Evolutionary conservation across 495 filamentous ascomycete species (phyloP).

Genomic region (Podospora sp.): DNA sequence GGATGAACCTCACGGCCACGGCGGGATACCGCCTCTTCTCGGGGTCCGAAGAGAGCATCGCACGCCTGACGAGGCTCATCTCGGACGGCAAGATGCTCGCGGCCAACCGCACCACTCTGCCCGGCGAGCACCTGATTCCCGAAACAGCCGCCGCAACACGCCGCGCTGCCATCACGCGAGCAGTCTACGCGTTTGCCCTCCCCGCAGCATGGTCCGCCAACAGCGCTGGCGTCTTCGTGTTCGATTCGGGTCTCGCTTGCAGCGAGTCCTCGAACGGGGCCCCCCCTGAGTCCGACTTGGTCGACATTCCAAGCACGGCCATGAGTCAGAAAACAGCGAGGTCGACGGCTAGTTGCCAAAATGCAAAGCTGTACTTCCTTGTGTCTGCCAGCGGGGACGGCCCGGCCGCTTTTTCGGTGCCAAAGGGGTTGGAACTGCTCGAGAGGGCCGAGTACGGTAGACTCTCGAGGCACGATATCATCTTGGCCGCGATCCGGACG

Average conservation of each 20-base stretch:
- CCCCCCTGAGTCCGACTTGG: too few relatives aligned
- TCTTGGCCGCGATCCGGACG: not conserved
- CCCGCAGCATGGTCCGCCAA: not conserved
- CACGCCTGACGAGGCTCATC: not conserved
- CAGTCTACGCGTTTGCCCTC: not conserved
- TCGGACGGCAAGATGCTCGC: not conserved
- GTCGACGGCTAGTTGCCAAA: not conserved
- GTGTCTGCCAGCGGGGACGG: not conserved
- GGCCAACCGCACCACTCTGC: not conserved
- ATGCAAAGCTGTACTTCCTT: not conserved
- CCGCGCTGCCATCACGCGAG: not conserved
- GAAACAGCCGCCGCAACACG: not conserved
- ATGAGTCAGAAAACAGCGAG: not conserved
- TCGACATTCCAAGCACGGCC: not conserved
- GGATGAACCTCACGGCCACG: not conserved
- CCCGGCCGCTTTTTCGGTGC: not conserved
- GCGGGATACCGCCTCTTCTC: not conserved
- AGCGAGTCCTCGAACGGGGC: not conserved
- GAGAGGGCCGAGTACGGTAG: not conserved
- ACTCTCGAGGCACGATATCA: not conserved
- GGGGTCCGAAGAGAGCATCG: not conserved
- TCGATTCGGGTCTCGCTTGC: not conserved
- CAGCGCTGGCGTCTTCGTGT: constrained; percentile 2
- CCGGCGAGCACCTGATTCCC: not conserved
- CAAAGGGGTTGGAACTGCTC: not conserved